Percentiles rank a stretch among this genome's conserved stretches.
These are phyloP conservation scores for Dentipellis sp. DNA, from an alignment of 768 basidiomycete genomes.

Conservation along the genomic window DNA sequence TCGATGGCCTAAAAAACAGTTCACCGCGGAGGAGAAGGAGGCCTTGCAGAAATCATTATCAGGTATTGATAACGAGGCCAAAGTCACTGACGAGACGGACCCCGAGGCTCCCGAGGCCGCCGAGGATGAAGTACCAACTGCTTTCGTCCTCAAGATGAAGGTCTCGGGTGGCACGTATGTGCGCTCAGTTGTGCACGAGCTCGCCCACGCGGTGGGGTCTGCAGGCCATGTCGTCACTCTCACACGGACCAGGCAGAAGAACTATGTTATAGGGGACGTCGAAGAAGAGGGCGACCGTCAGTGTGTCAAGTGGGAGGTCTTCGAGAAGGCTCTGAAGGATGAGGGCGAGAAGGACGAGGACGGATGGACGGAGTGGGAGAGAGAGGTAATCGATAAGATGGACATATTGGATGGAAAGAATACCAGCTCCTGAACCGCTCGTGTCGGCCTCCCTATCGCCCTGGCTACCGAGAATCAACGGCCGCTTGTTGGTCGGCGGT, in stretches of 20 bases:
- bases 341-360: constrained; percentile 51
- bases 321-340: constrained; percentile 49
- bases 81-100: constrained; percentile 26
- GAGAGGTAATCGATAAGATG: constrained; percentile 59
- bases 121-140: constrained; percentile 42
- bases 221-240: constrained; percentile 92
- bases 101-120: constrained; percentile 19
- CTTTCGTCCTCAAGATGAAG: constrained; percentile 84
- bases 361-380: constrained; percentile 77
- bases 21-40: constrained; percentile 59
- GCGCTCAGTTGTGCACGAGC: constrained; percentile 89
- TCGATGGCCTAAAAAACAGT: constrained; percentile 62
- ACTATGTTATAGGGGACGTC: constrained; percentile 46
- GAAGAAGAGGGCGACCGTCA: constrained; percentile 41
- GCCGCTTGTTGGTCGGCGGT: too few species aligned
- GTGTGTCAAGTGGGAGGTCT: constrained; percentile 71
- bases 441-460: too few species aligned
- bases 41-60: constrained; percentile 60
- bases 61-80: constrained; percentile 31
- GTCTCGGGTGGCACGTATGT: constrained; percentile 98
- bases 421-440: background rate
- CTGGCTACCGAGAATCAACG: too few species aligned
- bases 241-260: constrained; percentile 82
- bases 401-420: constrained; percentile 39
- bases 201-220: constrained; percentile 74